phyloP scores from a whole-genome alignment of 1,139 yeast species.

The Meyerozyma guilliermondii region DNA sequence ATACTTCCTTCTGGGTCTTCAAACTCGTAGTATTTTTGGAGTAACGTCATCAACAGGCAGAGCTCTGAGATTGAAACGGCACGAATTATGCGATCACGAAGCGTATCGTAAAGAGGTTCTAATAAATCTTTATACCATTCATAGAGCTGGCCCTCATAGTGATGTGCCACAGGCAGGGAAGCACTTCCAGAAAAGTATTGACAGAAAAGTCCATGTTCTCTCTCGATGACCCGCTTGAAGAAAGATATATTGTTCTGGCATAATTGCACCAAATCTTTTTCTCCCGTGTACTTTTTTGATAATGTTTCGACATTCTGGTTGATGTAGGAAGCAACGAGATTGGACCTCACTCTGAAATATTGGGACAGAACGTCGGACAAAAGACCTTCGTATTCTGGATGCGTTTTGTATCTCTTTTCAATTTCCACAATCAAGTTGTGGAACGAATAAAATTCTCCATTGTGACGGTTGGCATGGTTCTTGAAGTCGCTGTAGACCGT shows the following conservation, averaged over 20 bases:
- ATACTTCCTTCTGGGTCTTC: conserved; percentile 42
- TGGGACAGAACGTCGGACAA: conserved; percentile 58
- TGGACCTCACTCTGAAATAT: conserved; percentile 55
- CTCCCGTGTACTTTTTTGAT: conserved; percentile 2
- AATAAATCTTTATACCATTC: conserved; percentile 58
- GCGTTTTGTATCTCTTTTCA: conserved; percentile 39
- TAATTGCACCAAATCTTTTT: conserved; percentile 40
- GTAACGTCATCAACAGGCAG: conserved; percentile 70
- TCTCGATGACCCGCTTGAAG: conserved; percentile 52
- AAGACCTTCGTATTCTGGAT: conserved; percentile 62
- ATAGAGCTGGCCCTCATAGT: conserved; percentile 31
- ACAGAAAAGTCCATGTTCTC: conserved; percentile 57
- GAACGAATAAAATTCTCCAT: conserved; percentile 24
- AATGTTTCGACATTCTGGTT: conserved; percentile 8
- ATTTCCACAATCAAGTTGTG: conserved; percentile 47
- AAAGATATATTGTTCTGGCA: conserved; percentile 57
- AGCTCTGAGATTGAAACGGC: conserved; percentile 63
- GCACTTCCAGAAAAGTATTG: conserved; percentile 37
- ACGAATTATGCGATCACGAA: conserved; percentile 61
- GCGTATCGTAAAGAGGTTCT: conserved; percentile 71
- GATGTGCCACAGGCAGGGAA: conserved; percentile 9
- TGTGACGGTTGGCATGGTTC: conserved; percentile 21
- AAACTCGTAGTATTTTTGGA: conserved; percentile 65
- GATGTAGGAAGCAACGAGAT: conserved; percentile 36
- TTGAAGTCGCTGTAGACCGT: conserved; percentile 51